These are phyloP conservation scores for Austropuccinia psidii DNA, from an alignment of 1,284 basidiomycete species.

Conservation along the genomic window DNA sequence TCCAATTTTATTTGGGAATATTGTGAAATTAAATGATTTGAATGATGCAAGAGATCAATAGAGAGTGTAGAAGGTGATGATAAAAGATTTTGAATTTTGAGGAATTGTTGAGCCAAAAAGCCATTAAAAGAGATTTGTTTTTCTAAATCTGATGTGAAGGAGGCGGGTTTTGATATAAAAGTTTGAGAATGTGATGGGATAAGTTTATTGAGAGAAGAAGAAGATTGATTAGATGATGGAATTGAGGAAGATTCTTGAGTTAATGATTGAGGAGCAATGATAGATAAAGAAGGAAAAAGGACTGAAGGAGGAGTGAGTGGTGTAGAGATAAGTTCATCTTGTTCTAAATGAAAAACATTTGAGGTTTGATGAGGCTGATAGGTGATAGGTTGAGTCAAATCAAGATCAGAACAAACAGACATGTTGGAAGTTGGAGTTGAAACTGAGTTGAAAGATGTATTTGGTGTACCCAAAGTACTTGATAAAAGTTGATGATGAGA, in stretches of 20 bases:
- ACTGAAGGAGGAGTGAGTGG: slow-evolving; percentile 31
- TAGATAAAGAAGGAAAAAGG: background rate
- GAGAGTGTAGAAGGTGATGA: slow-evolving; percentile 21
- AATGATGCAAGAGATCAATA: background rate
- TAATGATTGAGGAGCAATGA: background rate
- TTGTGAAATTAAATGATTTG: slow-evolving; percentile 10
- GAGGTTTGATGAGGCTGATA: background rate
- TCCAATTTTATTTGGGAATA: slow-evolving; percentile 18
- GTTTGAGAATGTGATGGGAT: background rate
- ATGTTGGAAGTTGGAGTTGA: background rate
- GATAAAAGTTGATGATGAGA: no score
- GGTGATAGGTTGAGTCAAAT: background rate
- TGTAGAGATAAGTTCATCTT: background rate
- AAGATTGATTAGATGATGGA: background rate
- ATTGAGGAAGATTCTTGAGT: background rate
- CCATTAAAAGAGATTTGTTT: slow-evolving; percentile 14
- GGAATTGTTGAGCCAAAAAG: slow-evolving; percentile 28
- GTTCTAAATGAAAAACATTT: background rate
- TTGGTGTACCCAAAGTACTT: no score
- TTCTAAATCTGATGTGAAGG: background rate
- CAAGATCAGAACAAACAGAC: slow-evolving; percentile 13
- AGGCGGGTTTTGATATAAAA: slow-evolving; percentile 7
- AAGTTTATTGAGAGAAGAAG: no score
- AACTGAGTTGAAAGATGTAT: no score
- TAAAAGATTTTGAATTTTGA: slow-evolving; percentile 30